Evolutionary conservation across 495 filamentous ascomycete genomes (phyloP), one percentile per base, ranked within the genome.

Genomic region (Hypoxylon trugodes): DNA sequence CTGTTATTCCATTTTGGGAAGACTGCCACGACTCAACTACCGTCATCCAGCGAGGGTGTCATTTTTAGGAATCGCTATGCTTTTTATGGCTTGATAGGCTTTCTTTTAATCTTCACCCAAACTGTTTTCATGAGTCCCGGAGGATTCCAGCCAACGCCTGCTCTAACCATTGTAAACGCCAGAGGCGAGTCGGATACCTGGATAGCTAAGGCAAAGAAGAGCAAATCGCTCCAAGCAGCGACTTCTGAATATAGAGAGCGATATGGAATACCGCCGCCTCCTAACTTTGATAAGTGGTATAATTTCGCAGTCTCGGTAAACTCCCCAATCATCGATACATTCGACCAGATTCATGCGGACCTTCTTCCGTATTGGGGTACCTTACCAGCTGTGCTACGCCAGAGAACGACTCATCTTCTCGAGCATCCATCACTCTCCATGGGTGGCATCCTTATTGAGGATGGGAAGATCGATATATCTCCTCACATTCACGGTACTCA

Each of bases 351-450:
- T 5, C 78, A 89, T 52, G 71, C 81, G 3, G 84, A 91, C 50
- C 74, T 95, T 5, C 78, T 85, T 5, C 90, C 90, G 0, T 94
- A 92, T 64, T 92, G 89, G 84, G 87, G 82, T 5, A 65, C 92
- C 2, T 41, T 78, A 0, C 90, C 91, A 0, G 69, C 78, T 1
- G 77, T 84, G 36, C 79, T 94, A 6, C 79, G 90, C 33, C 69
- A 77, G 13, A 59, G 56, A 13, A 69, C 69, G 2, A 68, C 66
- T 7, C 66, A 72, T 26, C 26, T 72, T 7, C 66, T 72, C 13
- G 66, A 67, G 24, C 66, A 72, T 7, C 69, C 69, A 0, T 56
- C 61, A 22, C 49, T 72, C 6, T 69, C 66, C 6, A 69, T 72
- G 33, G 69, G 69, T 7, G 72, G 68, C 70, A 43, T 72, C 61